Evolutionary conservation across 2,329 filamentous ascomycete genomes (phyloP).

Genomic region (Botrytis cinerea): DNA sequence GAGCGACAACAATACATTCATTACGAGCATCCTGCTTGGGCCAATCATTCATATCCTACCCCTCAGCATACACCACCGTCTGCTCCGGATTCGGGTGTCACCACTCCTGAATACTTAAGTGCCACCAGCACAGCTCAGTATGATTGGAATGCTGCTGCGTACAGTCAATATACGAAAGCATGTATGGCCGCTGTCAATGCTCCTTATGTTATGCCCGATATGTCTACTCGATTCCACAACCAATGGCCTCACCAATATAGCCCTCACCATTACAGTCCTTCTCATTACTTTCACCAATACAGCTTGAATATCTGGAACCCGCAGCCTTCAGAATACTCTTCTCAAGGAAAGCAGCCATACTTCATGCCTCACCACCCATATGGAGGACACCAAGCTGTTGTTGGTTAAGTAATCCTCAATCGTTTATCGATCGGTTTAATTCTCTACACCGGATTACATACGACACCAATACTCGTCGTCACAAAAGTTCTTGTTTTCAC

Average conservation of each 20-base stretch:
- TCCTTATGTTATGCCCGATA: conserved; percentile 43
- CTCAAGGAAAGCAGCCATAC: conserved; percentile 50
- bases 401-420: conserved; percentile 26
- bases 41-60: conserved; percentile 40
- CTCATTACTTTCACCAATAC: conserved; percentile 28
- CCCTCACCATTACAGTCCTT: conserved; percentile 10
- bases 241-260: conserved; percentile 5
- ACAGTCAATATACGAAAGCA: conserved; percentile 48
- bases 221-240: conserved; percentile 14
- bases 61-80: conserved; percentile 53
- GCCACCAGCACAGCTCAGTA: conserved; percentile 50
- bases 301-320: conserved; percentile 47
- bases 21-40: conserved; percentile 39
- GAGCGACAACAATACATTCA: conserved; percentile 38
- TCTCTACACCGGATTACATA: conserved; percentile 29
- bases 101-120: conserved; percentile 55
- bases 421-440: conserved; percentile 13
- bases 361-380: conserved; percentile 46
- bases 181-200: conserved; percentile 42
- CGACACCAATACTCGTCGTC: conserved; percentile 34
- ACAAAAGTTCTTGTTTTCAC: conserved; percentile 38
- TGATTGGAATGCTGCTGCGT: conserved; percentile 49
- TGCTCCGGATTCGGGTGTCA: conserved; percentile 54
- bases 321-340: conserved; percentile 50
- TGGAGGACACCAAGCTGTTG: conserved; percentile 52